phyloP scores from a whole-genome alignment of 441 rosid genomes.

The Theobroma grandiflorum region DNA sequence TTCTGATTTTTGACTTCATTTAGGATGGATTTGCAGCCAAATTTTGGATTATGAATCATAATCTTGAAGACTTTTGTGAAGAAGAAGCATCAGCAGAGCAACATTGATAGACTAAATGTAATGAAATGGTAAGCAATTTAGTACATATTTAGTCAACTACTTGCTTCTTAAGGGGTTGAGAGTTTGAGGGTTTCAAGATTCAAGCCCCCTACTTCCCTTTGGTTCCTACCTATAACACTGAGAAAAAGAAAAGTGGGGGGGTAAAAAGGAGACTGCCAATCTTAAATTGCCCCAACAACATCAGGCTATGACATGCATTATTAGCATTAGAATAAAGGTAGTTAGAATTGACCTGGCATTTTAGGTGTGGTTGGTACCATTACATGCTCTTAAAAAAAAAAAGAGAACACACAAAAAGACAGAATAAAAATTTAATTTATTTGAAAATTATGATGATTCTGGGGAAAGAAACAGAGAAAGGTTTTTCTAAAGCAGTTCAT shows the following conservation, averaged over 20 bases:
- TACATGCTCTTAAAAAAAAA: conserved; percentile 3
- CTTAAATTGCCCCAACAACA: conserved; percentile 2
- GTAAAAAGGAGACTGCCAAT: neutral
- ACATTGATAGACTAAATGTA: neutral
- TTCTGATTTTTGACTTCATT: neutral
- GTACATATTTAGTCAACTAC: neutral
- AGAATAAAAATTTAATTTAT: conserved; percentile 13
- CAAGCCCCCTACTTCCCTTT: neutral
- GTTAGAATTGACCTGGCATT: conserved; percentile 40
- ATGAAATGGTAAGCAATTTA: neutral
- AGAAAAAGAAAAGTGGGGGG: too few relatives aligned
- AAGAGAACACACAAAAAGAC: neutral
- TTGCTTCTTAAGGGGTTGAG: neutral
- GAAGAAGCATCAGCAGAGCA: neutral
- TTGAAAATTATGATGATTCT: conserved; percentile 12
- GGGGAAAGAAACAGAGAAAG: conserved; percentile 5
- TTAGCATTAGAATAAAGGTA: conserved; percentile 29
- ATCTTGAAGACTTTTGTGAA: neutral
- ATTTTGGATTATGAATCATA: conserved; percentile 9
- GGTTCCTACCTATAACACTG: neutral
- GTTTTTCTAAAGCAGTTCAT: conserved; percentile 28
- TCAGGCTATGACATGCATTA: conserved; percentile 9
- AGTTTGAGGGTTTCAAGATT: neutral
- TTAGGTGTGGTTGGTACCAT: conserved; percentile 25
- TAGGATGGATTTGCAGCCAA: neutral